These are phyloP conservation scores for Tuber umbilicatum DNA, from an alignment of 495 filamentous ascomycete genomes.

Conservation along the genomic window DNA sequence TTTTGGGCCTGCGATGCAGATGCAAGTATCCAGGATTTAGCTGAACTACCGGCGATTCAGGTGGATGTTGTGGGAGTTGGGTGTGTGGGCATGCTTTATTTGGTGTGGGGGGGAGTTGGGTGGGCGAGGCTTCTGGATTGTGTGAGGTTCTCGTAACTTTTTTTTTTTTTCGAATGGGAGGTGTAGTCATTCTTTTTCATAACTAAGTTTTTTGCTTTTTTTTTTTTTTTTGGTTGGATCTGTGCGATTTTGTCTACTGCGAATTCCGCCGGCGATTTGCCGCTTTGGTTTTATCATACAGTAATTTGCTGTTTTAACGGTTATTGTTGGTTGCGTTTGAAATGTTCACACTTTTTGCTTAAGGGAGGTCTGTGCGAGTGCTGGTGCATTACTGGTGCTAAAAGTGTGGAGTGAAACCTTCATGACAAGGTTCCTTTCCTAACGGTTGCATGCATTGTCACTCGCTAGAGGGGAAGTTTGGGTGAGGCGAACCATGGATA, in stretches of 20 bases:
- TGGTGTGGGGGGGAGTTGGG: not conserved
- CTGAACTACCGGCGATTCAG: slow-evolving; percentile 4
- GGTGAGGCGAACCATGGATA: not conserved
- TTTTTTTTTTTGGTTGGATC: not conserved
- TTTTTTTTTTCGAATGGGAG: not conserved
- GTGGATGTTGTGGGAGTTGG: not conserved
- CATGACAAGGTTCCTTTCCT: not conserved
- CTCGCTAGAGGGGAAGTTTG: not conserved
- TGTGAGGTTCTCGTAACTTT: not conserved
- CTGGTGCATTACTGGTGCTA: no score
- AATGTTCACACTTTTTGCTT: not conserved
- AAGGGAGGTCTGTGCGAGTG: not conserved
- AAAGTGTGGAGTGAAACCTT: not conserved
- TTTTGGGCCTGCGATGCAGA: not conserved
- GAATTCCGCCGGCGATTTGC: not conserved
- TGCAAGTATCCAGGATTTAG: not conserved
- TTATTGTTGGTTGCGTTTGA: not conserved
- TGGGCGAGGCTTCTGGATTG: not conserved
- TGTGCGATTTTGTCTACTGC: slow-evolving; percentile 3
- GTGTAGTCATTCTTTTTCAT: slow-evolving; percentile 1
- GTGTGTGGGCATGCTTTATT: not conserved
- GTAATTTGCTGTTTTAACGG: not conserved
- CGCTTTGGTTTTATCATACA: not conserved
- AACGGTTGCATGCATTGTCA: not conserved
- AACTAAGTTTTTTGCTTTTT: not conserved